These are phyloP conservation scores for Penicillium digitatum DNA, from an alignment of 2,329 filamentous ascomycete genomes.

Conservation along the genomic window DNA sequence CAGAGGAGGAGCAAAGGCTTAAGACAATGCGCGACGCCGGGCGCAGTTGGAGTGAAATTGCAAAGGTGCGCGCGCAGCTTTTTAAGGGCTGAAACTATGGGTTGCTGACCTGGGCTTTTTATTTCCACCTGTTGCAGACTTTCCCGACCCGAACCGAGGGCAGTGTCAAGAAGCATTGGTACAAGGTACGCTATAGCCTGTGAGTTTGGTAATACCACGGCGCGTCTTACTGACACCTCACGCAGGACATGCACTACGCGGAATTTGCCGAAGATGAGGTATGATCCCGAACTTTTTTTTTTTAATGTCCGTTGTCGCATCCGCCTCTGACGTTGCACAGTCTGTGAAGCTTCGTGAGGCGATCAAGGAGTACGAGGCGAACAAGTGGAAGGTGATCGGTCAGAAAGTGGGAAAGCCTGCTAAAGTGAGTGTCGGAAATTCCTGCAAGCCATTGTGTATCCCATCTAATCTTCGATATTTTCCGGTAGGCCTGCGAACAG, in stretches of 20 bases:
- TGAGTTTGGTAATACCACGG: not conserved
- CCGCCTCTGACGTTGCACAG: constrained; percentile 25
- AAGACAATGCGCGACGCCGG: constrained; percentile 93
- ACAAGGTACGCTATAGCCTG: constrained; percentile 63
- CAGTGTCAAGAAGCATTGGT: constrained; percentile 99
- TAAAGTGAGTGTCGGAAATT: constrained; percentile 57
- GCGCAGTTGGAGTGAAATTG: constrained; percentile 96
- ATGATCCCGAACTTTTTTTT: constrained; percentile 22
- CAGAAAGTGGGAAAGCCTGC: constrained; percentile 96
- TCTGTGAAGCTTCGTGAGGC: constrained; percentile 67
- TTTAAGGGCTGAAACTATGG: not conserved
- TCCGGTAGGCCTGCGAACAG: constrained; percentile 70
- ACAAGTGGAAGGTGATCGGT: constrained; percentile 97
- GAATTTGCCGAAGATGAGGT: constrained; percentile 98
- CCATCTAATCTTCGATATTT: constrained; percentile 17
- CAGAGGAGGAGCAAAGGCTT: constrained; percentile 83
- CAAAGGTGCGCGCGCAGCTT: constrained; percentile 64
- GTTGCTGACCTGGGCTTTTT: constrained; percentile 1
- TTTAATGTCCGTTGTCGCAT: constrained; percentile 6
- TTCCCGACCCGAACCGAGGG: constrained; percentile 93
- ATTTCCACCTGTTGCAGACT: constrained; percentile 53
- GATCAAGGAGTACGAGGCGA: constrained; percentile 97
- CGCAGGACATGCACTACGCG: constrained; percentile 96
- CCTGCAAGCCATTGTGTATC: constrained; percentile 16
- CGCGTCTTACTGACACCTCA: constrained; percentile 19